Percentiles rank a stretch among this genome's conserved stretches.
Conservation (phyloP, 257 asterid species). For the Solanum stenotomum region DNA sequence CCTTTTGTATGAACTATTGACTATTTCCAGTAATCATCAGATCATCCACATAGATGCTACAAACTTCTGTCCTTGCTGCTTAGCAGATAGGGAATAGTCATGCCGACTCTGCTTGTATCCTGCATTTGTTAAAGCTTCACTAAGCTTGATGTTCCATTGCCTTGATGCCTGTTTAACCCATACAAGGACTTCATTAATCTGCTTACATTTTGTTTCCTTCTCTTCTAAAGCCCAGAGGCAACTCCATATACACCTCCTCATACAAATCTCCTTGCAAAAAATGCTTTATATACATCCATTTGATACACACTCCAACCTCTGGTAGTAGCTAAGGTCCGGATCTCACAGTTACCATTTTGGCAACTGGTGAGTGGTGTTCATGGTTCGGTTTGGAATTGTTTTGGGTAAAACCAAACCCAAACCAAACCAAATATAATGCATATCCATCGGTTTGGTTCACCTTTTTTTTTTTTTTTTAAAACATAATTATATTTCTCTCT, state of each 20-base stretch:
- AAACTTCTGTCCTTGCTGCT: not conserved
- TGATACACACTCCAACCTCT: not conserved
- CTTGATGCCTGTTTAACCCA: not conserved
- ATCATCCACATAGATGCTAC: not conserved
- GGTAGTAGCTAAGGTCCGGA: not conserved
- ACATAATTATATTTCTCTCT: not conserved
- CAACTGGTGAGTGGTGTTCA: not conserved
- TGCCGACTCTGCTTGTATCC: not conserved
- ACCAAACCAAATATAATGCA: not conserved
- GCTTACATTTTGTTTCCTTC: not conserved
- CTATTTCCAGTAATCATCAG: not conserved
- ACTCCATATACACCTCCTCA: not conserved
- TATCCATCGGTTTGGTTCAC: not conserved
- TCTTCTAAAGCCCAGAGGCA: not conserved
- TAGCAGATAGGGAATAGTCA: not conserved
- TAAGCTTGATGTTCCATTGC: not conserved
- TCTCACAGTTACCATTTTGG: not conserved
- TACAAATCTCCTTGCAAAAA: not conserved
- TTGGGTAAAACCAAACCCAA: not conserved
- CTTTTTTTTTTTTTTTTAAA: too few relatives aligned
- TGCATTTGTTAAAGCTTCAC: not conserved
- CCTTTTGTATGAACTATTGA: not conserved
- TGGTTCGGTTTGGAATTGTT: not conserved
- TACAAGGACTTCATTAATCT: not conserved
- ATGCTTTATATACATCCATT: not conserved